Conservation (phyloP, 2,329 filamentous ascomycete genomes). For the Apiospora saccharicola region DNA sequence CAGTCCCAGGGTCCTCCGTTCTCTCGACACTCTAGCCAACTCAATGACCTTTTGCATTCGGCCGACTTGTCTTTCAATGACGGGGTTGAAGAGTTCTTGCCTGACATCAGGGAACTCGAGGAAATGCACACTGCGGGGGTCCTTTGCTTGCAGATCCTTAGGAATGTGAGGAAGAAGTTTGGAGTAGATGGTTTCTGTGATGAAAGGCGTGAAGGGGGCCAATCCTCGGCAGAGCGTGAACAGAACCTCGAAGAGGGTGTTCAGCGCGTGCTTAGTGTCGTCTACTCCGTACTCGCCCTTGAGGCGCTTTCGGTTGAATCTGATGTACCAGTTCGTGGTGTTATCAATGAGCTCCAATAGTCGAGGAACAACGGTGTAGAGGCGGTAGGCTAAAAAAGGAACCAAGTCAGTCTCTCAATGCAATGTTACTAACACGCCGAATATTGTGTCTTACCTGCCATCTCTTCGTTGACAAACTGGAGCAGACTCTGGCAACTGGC, state of each 20-base stretch:
- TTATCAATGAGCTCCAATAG: conserved; percentile 87
- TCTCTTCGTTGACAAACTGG: conserved; percentile 91
- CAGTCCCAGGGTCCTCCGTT: conserved; percentile 82
- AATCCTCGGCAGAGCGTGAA: conserved; percentile 88
- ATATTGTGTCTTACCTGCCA: conserved; percentile 67
- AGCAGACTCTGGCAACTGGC: conserved; percentile 91
- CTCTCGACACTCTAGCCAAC: conserved; percentile 83
- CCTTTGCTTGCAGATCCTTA: conserved; percentile 70
- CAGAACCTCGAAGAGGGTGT: conserved; percentile 92
- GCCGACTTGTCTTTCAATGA: conserved; percentile 83
- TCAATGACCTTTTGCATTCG: conserved; percentile 98
- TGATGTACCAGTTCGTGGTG: conserved; percentile 98
- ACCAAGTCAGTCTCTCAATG: not conserved
- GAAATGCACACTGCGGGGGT: conserved; percentile 91
- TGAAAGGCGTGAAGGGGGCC: conserved; percentile 94
- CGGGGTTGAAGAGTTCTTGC: conserved; percentile 85
- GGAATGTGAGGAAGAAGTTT: conserved; percentile 85
- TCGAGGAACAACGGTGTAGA: conserved; percentile 91
- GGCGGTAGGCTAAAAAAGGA: conserved; percentile 63
- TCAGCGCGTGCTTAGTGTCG: conserved; percentile 89
- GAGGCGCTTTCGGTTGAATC: conserved; percentile 66
- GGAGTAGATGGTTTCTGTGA: conserved; percentile 93
- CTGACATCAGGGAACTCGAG: conserved; percentile 87
- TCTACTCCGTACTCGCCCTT: conserved; percentile 89
- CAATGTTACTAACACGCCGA: not conserved